Evolutionary conservation across 1,284 basidiomycete species (phyloP), one percentile per base, ranked within the genome.

Genomic region (Papiliotrema flavescens): DNA sequence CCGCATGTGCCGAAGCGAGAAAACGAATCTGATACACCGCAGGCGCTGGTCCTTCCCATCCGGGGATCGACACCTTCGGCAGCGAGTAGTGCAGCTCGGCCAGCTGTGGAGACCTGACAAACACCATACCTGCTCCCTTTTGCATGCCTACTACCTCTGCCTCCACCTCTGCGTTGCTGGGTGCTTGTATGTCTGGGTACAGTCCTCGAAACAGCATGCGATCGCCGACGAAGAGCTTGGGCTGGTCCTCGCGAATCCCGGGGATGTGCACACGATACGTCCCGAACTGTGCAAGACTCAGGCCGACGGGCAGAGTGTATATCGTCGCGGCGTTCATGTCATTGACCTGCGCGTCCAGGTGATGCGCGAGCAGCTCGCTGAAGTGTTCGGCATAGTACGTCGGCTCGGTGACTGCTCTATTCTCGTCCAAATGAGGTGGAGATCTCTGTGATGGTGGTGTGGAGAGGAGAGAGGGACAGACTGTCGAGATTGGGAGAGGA

Each of bases 161-260:
- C 26, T 75, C 65, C 26, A 74, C 64, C 14, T 54, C 63, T 11
- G 57, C 46, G 1, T 57, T 51, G 14, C 59, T 57, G 49, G 68
- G 67, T 3, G 47, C 46, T 36, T 62, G 53, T 1, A 49, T 40
- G 8, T 53, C 56, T 0, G 59, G 56, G 11, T 63, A 56, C 8
- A 77, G 53, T 19, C 69, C 69, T 2, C 75, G 57, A 8, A 77
- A 46, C 23, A 64, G 39, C n/a, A 74, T 53, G 0, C 64, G 51
- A 49, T 77, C 75, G 20, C 71, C 68, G 15, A 70, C 57, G 4
- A 62, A 58, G 19, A 77, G 61, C 9, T 62, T 61, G 6, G 75
- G 75, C 48, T 64, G 65, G 19, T 71, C 71, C 53, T 77, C 75
- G 17, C 74, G 56, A 24, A 76, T 71, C 2, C 67, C 69, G 8